Conservation (phyloP, 192 early-diverging fungal genomes). For the Backusella parvicylindrica region DNA sequence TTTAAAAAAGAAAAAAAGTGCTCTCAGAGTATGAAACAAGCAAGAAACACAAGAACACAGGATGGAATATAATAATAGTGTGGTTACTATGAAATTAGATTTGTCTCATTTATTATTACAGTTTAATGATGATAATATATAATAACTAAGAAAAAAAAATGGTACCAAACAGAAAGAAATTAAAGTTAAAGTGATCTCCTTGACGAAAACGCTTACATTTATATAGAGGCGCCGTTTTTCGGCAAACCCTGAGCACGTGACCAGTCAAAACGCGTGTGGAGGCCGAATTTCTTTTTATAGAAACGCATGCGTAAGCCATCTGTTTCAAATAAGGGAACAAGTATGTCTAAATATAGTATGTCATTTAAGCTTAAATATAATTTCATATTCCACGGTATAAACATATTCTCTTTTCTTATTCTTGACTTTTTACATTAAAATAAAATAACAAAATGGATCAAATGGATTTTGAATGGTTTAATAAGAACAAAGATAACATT, state of each 20-base stretch:
- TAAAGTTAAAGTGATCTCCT: background rate
- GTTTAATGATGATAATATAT: background rate
- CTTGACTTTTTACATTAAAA: background rate
- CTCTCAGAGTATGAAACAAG: background rate
- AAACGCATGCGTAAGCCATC: background rate
- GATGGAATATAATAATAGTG: background rate
- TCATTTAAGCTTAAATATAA: background rate
- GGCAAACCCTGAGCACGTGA: background rate
- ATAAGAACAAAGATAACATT: constrained; percentile 4
- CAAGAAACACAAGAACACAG: background rate
- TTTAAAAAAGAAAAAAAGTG: too few species aligned
- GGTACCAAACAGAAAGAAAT: background rate
- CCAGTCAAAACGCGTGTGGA: background rate
- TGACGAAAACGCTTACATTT: background rate
- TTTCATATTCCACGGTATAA: background rate
- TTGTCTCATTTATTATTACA: background rate
- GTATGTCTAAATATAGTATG: background rate
- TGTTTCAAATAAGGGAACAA: background rate
- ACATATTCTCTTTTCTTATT: background rate
- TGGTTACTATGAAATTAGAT: background rate
- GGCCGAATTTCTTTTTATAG: background rate
- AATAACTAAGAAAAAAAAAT: background rate
- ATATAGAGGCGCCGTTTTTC: background rate
- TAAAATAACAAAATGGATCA: background rate
- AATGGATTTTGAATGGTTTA: constrained; percentile 5